Evolutionary conservation across 306 rosid species (phyloP).

Genomic region (Dryas drummondii): DNA sequence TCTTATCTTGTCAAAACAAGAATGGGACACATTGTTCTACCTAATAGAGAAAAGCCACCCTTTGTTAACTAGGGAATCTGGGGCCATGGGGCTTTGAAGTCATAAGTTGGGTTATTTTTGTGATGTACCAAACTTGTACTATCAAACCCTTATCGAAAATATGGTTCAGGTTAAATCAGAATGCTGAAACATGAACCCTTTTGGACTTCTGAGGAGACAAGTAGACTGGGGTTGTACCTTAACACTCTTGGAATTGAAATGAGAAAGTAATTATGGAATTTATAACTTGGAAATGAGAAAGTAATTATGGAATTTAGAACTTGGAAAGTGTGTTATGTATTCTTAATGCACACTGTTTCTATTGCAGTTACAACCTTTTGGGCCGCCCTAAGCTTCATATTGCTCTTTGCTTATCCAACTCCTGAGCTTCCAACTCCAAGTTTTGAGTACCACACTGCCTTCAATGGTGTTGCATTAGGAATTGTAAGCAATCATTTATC

Average conservation of each 20-base stretch:
- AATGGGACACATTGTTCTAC: neutral
- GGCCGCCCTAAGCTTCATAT: conserved; percentile 72
- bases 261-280: neutral
- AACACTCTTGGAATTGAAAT: neutral
- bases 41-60: neutral
- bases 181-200: neutral
- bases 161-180: conserved; percentile 8
- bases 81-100: neutral
- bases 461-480: conserved; percentile 90
- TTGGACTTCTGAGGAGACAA: neutral
- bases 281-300: conserved; percentile 2
- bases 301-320: neutral
- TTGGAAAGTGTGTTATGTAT: conserved; percentile 9
- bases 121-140: neutral
- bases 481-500: conserved; percentile 63
- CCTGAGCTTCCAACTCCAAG: conserved; percentile 97
- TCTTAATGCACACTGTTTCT: conserved; percentile 26
- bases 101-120: conserved; percentile 7
- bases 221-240: neutral
- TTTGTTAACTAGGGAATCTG: neutral
- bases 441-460: conserved; percentile 90
- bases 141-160: neutral
- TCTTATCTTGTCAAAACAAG: neutral
- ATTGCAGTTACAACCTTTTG: conserved; percentile 78
- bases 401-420: conserved; percentile 98